Evolutionary conservation across 805 yeast genomes (phyloP), one percentile per base, ranked within the genome.

Genomic region (Cyberlindnera petersonii): DNA sequence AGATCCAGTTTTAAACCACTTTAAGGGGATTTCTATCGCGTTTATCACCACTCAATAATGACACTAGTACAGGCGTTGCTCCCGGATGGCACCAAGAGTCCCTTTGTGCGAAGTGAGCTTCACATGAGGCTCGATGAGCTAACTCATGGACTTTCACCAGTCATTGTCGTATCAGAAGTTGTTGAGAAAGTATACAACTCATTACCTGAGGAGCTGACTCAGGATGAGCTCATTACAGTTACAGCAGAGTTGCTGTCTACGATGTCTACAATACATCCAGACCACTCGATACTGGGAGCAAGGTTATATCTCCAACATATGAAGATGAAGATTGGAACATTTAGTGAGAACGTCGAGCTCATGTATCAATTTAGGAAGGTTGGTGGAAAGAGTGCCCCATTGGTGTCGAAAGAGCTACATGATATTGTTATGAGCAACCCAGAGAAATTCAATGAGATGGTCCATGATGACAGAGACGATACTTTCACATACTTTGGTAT

Each of bases 191-290:
- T 46, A 5, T 22, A 36, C 15, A 5, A n/a, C 4, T 28, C 43
- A 9, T 23, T 41, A 8, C 45, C 48, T 20, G 45, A 35, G 10
- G 43, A 33, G 21, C 42, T 41, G 16, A 44, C 48, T 10, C 20
- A 20, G 11, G 39, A 32, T 45, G 97, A 93, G 63, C 68, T 84
- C 44, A 88, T 80, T 52, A 79, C 80, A 55, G 63, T 82, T 37
- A 89, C 98, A 34, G 97, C 98, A 31, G 98, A 93, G 66, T 88
- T 96, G 26, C 95, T 96, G 42, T 98, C 98, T 30, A 85, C 83
- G 59, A 85, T 93, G 96, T 86, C 97, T 43, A 91, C 98, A 9
- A 77, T 86, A 44, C 98, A 93, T 64, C 98, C 98, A 11, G 98
- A 93, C 66, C 88, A 93, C 56, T 96, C 97, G 17, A 78, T 79